phyloP scores from a whole-genome alignment of 2,329 filamentous ascomycete genomes.

The Trichoderma simmonsii region DNA sequence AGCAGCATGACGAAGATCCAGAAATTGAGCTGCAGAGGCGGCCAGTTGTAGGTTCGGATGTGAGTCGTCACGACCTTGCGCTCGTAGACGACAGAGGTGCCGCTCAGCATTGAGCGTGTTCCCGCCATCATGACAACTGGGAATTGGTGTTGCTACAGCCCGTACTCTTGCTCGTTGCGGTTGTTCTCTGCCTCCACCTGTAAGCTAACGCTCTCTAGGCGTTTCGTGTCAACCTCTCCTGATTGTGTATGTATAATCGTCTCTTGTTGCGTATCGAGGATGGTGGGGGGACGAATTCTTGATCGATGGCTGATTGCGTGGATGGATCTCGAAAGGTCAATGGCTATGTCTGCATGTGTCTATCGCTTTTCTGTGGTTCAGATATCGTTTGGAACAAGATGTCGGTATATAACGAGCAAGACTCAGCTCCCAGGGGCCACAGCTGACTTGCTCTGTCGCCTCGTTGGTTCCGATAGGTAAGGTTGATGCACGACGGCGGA shows the following conservation, averaged over 20 bases:
- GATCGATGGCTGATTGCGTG: neutral
- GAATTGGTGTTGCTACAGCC: neutral
- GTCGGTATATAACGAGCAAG: slow-evolving; percentile 6
- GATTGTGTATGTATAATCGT: neutral
- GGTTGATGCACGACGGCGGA: neutral
- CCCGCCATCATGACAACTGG: slow-evolving; percentile 3
- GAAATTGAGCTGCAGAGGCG: slow-evolving; percentile 62
- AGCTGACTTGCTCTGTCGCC: slow-evolving; percentile 11
- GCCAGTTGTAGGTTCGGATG: slow-evolving; percentile 65
- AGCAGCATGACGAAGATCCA: slow-evolving; percentile 66
- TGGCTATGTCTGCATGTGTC: neutral
- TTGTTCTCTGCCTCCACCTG: neutral
- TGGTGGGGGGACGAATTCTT: neutral
- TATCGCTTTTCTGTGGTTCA: neutral
- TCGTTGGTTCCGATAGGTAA: slow-evolving; percentile 11
- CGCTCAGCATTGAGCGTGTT: slow-evolving; percentile 26
- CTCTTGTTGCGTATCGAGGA: neutral
- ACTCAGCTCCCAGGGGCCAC: slow-evolving; percentile 3
- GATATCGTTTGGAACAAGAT: neutral
- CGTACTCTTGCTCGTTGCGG: neutral
- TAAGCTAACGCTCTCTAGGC: neutral
- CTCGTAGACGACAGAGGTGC: slow-evolving; percentile 43
- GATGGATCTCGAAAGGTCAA: neutral
- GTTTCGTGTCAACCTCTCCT: neutral
- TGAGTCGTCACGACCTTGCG: slow-evolving; percentile 40